These are phyloP conservation scores for Shiraia sp. DNA, from an alignment of 2,329 filamentous ascomycete species.

Conservation along the genomic window DNA sequence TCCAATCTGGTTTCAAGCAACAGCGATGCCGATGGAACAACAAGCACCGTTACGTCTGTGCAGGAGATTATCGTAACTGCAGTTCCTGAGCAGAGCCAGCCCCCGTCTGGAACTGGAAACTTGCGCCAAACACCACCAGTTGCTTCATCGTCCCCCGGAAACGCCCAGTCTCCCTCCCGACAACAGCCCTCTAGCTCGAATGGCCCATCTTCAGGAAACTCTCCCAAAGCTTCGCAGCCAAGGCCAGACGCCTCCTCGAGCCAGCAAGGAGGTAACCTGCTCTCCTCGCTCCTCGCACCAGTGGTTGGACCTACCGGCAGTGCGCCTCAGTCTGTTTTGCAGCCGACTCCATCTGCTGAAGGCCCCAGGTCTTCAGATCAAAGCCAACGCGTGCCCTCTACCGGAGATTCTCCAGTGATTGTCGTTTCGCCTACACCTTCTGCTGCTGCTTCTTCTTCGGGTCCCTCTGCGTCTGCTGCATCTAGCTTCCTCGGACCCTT, in stretches of 20 bases:
- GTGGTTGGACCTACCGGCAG: constrained; percentile 25
- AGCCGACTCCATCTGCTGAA: constrained; percentile 18
- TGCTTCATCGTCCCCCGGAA: constrained; percentile 6
- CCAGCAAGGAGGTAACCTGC: constrained; percentile 4
- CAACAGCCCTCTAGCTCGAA: no score
- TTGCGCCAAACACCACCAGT: constrained; percentile 3
- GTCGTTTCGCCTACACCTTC: constrained; percentile 22
- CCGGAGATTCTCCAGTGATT: constrained; percentile 18
- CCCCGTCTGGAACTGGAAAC: constrained; percentile 9
- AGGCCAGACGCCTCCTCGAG: constrained; percentile 4
- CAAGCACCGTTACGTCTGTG: constrained; percentile 15
- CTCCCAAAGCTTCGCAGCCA: neutral
- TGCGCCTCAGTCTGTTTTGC: constrained; percentile 20
- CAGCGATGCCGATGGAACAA: constrained; percentile 12
- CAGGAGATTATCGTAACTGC: constrained; percentile 18
- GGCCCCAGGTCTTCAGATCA: constrained; percentile 7
- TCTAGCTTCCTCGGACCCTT: constrained; percentile 29
- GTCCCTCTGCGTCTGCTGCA: constrained; percentile 9
- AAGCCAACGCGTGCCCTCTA: constrained; percentile 14
- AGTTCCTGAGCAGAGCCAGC: constrained; percentile 12
- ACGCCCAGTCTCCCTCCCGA: no score
- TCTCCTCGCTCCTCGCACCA: constrained; percentile 15
- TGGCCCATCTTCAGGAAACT: no score
- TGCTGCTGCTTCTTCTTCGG: constrained; percentile 8
- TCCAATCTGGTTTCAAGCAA: constrained; percentile 9